phyloP scores from a whole-genome alignment of 495 filamentous ascomycete species.

The Trichocladium uniseriatum region DNA sequence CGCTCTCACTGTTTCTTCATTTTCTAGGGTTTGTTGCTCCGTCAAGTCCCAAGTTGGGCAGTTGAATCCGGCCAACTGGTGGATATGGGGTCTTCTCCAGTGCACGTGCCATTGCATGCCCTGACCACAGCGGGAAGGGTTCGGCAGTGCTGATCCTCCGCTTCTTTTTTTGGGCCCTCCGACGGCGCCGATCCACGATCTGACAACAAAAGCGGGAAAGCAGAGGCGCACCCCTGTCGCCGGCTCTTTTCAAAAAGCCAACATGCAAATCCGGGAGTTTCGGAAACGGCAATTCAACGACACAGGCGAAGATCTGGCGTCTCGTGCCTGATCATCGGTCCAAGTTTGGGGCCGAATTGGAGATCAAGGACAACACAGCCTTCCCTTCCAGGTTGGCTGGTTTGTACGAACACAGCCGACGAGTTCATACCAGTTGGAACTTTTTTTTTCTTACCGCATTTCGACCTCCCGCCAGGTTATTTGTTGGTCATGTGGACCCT shows the following conservation, averaged over 20 bases:
- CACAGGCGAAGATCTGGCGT: neutral
- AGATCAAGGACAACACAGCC: neutral
- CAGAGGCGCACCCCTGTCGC: neutral
- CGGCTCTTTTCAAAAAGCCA: neutral
- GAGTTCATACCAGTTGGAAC: no score
- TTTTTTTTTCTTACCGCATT: neutral
- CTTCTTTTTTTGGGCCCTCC: neutral
- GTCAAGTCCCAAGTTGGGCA: no score
- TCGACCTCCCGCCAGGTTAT: slow-evolving; percentile 1
- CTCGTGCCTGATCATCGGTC: slow-evolving; percentile 4
- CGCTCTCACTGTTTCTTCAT: no score
- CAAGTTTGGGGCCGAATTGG: neutral
- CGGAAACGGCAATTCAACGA: neutral
- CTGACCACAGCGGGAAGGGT: no score
- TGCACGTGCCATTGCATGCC: no score
- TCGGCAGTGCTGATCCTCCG: slow-evolving; percentile 11
- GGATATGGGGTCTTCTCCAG: no score
- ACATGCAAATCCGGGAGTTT: neutral
- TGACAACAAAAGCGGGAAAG: neutral
- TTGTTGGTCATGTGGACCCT: slow-evolving; percentile 1
- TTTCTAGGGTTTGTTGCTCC: no score
- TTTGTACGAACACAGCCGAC: no score
- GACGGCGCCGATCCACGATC: slow-evolving; percentile 4
- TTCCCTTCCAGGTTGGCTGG: no score
- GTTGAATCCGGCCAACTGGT: no score